These are phyloP conservation scores for Leccinum imitatum DNA, from an alignment of 768 basidiomycete genomes.

Conservation along the genomic window DNA sequence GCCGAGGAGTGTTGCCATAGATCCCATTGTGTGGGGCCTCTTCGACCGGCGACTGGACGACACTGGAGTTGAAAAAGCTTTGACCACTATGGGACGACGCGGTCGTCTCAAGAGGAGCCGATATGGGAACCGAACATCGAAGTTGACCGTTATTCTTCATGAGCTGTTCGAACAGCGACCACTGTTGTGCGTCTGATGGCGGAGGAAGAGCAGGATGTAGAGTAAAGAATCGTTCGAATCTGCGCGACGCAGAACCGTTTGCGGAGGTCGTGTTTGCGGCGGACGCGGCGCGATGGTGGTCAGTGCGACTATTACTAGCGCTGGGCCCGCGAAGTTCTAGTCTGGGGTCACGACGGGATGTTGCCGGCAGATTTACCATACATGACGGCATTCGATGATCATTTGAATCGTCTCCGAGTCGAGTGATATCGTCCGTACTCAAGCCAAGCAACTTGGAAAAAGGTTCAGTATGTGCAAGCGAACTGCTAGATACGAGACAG, in stretches of 20 bases:
- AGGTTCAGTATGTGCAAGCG: background rate
- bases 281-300: background rate
- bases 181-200: conserved; percentile 38
- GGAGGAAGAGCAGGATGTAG: background rate
- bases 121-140: conserved; percentile 6
- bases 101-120: background rate
- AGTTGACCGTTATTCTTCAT: conserved; percentile 65
- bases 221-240: conserved; percentile 9
- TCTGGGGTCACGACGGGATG: background rate
- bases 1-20: background rate
- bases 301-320: background rate
- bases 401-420: background rate
- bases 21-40: background rate
- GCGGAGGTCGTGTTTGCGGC: background rate
- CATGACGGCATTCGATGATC: conserved; percentile 18
- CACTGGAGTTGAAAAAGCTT: background rate
- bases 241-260: conserved; percentile 17
- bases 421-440: background rate
- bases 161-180: conserved; percentile 69
- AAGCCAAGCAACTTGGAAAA: background rate
- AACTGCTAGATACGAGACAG: background rate
- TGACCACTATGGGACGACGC: no score
- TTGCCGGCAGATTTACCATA: background rate
- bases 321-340: background rate
- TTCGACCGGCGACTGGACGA: conserved; percentile 8